Base-by-base conservation (phyloP, 176 grass and related monocot genomes). In the Guadua angustifolia region DNA sequence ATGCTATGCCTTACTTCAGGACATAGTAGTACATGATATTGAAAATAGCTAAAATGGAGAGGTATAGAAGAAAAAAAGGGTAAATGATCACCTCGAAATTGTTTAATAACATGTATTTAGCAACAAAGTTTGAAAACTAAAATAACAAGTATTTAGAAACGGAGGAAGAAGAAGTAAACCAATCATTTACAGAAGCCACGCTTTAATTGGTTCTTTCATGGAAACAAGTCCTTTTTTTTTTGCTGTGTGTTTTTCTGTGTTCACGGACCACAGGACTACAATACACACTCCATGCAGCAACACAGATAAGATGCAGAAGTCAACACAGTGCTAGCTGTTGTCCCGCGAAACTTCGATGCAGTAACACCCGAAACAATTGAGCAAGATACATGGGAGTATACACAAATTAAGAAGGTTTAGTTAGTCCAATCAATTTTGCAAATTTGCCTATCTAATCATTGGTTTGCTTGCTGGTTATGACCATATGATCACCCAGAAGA, bases 381-480 rank as follows among this genome's bases (percentile, higher is more conserved):
- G 13, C 46, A 49, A 15, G 14, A 49, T 5, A 5, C 13, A 47
- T 14, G 46, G 46, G 46, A 47, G 12, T 3, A 47, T 47, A 14
- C 46, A 47, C 46, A 47, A 15, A 3, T 47, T 47, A 47, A 4
- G 46, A 47, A 47, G 11, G 16, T 43, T 80, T 58, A 22, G 69
- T 5, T 36, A n/a, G 66, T 72, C 73, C 65, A 65, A 43, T 46
- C 64, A 45, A 12, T 1, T 26, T 52, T 77, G 4, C 55, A n/a
- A 4, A 32, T 45, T 33, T 21, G 22, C 7, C 9, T 16, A 70
- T 53, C 64, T 71, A 83, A 88, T 78, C 44, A 78, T 58, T 77
- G 43, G n/a, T 70, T 69, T 61, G 39, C 5, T 60, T 47, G 46
- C 12, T 47, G 13, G 46, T 49, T 4, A 47, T 47, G 46, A 47